These are phyloP conservation scores for Rhizoctonia solani DNA, from an alignment of 1,284 basidiomycete species.

Conservation along the genomic window DNA sequence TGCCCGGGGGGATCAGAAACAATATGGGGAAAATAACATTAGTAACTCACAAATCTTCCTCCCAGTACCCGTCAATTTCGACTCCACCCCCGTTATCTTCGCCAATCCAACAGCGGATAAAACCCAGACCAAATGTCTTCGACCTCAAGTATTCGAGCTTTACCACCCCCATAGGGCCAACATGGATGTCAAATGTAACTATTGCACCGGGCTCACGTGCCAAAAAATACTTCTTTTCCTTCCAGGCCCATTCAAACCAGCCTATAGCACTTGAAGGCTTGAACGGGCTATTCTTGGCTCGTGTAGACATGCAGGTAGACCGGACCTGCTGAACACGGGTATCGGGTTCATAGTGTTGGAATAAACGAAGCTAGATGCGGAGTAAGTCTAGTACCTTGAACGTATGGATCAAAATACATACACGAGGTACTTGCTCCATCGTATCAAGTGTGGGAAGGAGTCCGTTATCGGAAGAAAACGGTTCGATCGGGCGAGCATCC, in stretches of 20 bases:
- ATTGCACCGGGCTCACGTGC: constrained; percentile 35
- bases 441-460: constrained; percentile 40
- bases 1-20: background rate
- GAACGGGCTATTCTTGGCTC: constrained; percentile 35
- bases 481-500: constrained; percentile 42
- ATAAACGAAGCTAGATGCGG: constrained; percentile 41
- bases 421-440: constrained; percentile 37
- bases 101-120: constrained; percentile 50
- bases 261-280: constrained; percentile 16
- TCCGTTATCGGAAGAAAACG: background rate
- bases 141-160: constrained; percentile 49
- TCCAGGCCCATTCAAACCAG: constrained; percentile 23
- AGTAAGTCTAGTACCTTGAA: constrained; percentile 40
- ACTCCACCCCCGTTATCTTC: constrained; percentile 47
- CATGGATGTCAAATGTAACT: constrained; percentile 34
- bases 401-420: background rate
- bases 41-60: constrained; percentile 43
- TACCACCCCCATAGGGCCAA: constrained; percentile 41
- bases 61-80: constrained; percentile 47
- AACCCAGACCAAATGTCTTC: constrained; percentile 47
- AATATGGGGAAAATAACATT: background rate
- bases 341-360: constrained; percentile 45
- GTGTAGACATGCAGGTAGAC: constrained; percentile 40
- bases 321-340: constrained; percentile 45
- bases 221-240: constrained; percentile 34